Conservation (phyloP, 495 filamentous ascomycete genomes). For the Xylona heveae region DNA sequence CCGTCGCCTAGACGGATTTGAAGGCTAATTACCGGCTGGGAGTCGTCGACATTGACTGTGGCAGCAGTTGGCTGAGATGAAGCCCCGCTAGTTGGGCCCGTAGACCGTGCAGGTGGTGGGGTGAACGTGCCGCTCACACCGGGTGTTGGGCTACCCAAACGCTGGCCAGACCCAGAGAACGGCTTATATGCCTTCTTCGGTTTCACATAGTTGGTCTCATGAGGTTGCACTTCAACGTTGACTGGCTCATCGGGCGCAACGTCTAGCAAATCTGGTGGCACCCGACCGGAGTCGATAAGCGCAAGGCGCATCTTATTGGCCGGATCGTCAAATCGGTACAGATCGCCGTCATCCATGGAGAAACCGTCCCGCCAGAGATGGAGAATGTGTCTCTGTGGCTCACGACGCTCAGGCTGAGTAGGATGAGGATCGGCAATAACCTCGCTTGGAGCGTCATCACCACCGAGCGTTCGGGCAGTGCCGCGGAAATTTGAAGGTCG, state of each 20-base stretch:
- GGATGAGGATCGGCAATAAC: conserved; percentile 43
- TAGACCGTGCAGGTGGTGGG: conserved; percentile 15
- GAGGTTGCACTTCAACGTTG: conserved; percentile 73
- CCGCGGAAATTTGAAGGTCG: conserved; percentile 48
- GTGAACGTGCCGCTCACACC: conserved; percentile 29
- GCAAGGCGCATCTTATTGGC: conserved; percentile 59
- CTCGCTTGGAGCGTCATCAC: conserved; percentile 64
- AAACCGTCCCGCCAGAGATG: conserved; percentile 93
- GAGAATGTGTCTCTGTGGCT: conserved; percentile 37
- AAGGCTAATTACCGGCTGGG: conserved; percentile 54
- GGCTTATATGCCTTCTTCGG: conserved; percentile 78
- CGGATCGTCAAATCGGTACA: conserved; percentile 76
- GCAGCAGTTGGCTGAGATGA: conserved; percentile 15
- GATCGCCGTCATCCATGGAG: conserved; percentile 83
- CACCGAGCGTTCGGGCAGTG: conserved; percentile 67
- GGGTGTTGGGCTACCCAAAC: conserved; percentile 83
- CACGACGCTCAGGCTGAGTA: conserved; percentile 14
- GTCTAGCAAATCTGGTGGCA: conserved; percentile 75
- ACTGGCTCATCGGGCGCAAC: conserved; percentile 68
- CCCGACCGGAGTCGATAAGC: conserved; percentile 70
- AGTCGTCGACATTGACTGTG: conserved; percentile 41
- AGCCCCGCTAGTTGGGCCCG: conserved; percentile 15
- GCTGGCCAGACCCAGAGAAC: conserved; percentile 61
- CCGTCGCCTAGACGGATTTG: conserved; percentile 86
- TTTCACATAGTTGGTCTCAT: conserved; percentile 60